Base-by-base conservation (phyloP, 768 basidiomycete genomes). In the Pilatotrama ljubarskyi region DNA sequence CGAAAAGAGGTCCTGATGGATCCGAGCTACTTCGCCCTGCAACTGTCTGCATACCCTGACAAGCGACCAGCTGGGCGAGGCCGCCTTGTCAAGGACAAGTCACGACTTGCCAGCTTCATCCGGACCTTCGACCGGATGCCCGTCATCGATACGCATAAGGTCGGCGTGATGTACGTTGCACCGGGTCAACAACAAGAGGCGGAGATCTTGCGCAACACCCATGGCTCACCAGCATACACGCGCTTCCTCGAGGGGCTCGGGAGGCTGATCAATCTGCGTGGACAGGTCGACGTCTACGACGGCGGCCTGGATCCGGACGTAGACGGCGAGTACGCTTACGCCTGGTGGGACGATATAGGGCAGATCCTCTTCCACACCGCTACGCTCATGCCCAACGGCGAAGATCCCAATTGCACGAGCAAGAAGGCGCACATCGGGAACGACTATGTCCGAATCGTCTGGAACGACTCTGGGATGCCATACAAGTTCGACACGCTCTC, bases 361-460 rank as follows among this genome's bases (percentile, higher is more conserved):
- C 95, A 98, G 70, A 85, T 97, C 61, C 81, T 98, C 54, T 99
- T 91, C 72, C 97, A 98, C 73, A 90, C 94, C 2, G 91, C 96
- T 9, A 98, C 97, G 2, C 87, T 99, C 79, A 98, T 98, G 96
- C 97, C 97, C 3, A 90, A 86, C 54, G 79, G 78, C 46, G 74
- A 86, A 54, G 92, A 94, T 72, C 84, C 84, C 1, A 80, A 84
- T 49, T 86, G 83, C 66, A 87, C 83, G 63, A 82, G 86, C 78
- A 99, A 99, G 79, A 98, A 98, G 73, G 81, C 89, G 37, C 93
- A 97, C 71, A 94, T 99, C 55, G 97, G 97, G 36, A 99, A 99
- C 73, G 96, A 98, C 76, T 93, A 84, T 59, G 91, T 98, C 66
- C 88, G 94, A 57, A 94, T 99, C 73, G 83, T 99, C 62, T 99